Base-by-base conservation (phyloP, 2,329 filamentous ascomycete genomes). In the Trichoderma harzianum region DNA sequence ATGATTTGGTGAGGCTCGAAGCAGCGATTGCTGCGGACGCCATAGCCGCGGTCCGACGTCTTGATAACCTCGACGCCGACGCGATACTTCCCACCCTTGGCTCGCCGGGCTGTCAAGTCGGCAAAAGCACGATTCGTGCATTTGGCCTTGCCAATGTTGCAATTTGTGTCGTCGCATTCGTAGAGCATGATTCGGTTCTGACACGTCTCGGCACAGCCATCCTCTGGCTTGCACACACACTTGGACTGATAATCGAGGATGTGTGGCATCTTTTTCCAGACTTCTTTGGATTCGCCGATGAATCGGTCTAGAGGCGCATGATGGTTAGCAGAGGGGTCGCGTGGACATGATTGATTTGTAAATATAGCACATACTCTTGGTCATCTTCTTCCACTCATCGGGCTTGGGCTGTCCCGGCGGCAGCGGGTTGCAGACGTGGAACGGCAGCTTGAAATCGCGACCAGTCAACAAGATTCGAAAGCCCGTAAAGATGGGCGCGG, bases 151-250 rank as follows among this genome's bases (percentile, higher is more conserved):
- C 92, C 92, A 18, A 95, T 84, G 72, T 91, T 92, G 84, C 96
- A 99, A 80, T 98, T 99, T 71, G 88, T 91, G 61, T 92, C 88
- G 80, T 98, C 94, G 80, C 96, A 99, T 83, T 99, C 96, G 80
- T 98, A 98, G 70, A 97, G 90, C 94, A 98, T 98, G 80, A 94
- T 94, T 74, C 94, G 88, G 80, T 99, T 99, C 79, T 97, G 93
- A 82, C 96, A 99, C 77, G 92, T 88, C 74, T 98, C 94, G 74
- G 90, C 93, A 78, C 96, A 98, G 43, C 94, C 94, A 69, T 91
- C 90, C 68, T 95, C 92, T 7, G 88, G 85, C 55, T 84, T 90
- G 83, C 94, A 97, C 72, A 94, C 90, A 78, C 94, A 97, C 78
- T 90, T 91, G 72, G 91, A 93, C 71, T 90, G 89, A 72, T 92